Evolutionary conservation across 805 yeast species (phyloP).

Genomic region (Starmerella sp.): DNA sequence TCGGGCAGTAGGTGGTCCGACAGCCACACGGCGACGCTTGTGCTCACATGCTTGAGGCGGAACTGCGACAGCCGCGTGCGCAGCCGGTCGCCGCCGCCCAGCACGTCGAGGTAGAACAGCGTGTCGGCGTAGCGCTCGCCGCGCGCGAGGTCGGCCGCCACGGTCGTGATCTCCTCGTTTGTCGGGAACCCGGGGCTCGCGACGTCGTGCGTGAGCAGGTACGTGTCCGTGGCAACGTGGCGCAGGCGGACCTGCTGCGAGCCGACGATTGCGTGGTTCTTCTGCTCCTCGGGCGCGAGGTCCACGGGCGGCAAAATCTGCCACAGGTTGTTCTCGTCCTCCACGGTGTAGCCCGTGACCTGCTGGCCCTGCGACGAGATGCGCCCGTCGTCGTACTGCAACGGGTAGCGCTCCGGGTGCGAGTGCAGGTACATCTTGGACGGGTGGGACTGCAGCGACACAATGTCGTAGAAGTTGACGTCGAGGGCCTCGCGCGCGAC

Average conservation of each 20-base stretch:
- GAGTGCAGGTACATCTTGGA: constrained; percentile 62
- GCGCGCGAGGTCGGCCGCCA: constrained; percentile 60
- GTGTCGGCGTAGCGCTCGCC: constrained; percentile 62
- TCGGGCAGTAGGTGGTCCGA: constrained; percentile 70
- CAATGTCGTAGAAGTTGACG: constrained; percentile 48
- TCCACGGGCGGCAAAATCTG: constrained; percentile 23
- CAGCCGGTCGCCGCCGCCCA: constrained; percentile 25
- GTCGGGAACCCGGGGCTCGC: constrained; percentile 59
- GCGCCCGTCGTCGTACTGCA: constrained; percentile 91
- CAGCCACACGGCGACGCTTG: constrained; percentile 79
- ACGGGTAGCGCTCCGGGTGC: constrained; percentile 75
- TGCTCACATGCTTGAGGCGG: constrained; percentile 53
- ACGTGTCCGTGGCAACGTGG: constrained; percentile 60
- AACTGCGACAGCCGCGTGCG: constrained; percentile 71
- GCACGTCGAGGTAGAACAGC: constrained; percentile 49
- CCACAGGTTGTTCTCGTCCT: constrained; percentile 82
- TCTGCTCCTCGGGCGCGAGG: constrained; percentile 31
- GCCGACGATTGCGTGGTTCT: constrained; percentile 34
- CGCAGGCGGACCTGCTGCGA: constrained; percentile 60
- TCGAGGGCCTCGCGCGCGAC: constrained; percentile 58
- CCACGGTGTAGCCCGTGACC: constrained; percentile 72
- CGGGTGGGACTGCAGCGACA: constrained; percentile 61
- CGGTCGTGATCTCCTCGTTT: constrained; percentile 77
- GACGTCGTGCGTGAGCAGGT: constrained; percentile 73
- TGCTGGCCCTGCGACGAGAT: constrained; percentile 92